phyloP scores from a whole-genome alignment of 2,329 filamentous ascomycete genomes.

The Sporothrix dimorphospora region DNA sequence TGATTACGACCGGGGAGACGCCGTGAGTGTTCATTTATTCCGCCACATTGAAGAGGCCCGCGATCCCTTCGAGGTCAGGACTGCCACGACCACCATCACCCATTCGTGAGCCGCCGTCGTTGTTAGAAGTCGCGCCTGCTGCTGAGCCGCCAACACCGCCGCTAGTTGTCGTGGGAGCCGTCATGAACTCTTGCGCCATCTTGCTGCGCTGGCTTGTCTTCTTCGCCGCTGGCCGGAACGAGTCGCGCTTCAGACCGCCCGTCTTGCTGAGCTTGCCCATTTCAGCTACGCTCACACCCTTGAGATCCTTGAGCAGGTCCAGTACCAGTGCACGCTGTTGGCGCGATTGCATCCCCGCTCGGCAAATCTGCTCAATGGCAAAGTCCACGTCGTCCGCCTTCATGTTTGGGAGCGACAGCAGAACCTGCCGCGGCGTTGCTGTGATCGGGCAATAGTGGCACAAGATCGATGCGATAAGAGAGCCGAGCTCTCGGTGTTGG shows the following conservation, averaged over 20 bases:
- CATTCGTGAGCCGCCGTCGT: conserved; percentile 27
- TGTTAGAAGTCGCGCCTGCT: neutral
- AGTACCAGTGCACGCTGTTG: conserved; percentile 81
- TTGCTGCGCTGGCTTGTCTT: conserved; percentile 53
- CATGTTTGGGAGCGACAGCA: conserved; percentile 81
- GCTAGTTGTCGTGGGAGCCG: conserved; percentile 43
- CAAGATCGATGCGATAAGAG: conserved; percentile 83
- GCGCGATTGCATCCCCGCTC: conserved; percentile 64
- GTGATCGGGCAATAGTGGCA: conserved; percentile 73
- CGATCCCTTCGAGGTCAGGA: conserved; percentile 60
- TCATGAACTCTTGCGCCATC: conserved; percentile 71
- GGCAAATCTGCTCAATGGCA: conserved; percentile 63
- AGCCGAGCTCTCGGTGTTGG: conserved; percentile 87
- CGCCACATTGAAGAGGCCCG: conserved; percentile 49
- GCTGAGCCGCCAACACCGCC: neutral
- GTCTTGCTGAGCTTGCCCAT: conserved; percentile 78
- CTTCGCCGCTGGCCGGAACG: conserved; percentile 40
- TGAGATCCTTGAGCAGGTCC: conserved; percentile 80
- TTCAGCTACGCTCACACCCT: conserved; percentile 91
- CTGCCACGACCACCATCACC: conserved; percentile 44
- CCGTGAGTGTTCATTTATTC: neutral
- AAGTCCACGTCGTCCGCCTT: conserved; percentile 67
- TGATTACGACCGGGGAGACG: no score
- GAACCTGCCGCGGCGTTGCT: conserved; percentile 70
- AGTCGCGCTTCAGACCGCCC: conserved; percentile 42